Conservation (phyloP, 2,329 filamentous ascomycete species). For the Fusarium luffae region DNA sequence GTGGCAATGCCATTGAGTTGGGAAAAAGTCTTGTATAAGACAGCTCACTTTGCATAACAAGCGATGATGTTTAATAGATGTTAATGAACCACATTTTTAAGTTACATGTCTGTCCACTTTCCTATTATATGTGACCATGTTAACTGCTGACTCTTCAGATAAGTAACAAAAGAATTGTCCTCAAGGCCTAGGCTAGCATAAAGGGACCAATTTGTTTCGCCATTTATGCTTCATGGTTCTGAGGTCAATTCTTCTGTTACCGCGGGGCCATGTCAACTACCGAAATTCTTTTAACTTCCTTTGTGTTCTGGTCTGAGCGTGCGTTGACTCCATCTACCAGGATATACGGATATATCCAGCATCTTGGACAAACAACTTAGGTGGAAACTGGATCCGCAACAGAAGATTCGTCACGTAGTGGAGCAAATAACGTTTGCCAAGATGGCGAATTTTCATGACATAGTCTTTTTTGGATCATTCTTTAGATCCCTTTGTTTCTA, state of each 20-base stretch:
- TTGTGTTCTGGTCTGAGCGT: not conserved
- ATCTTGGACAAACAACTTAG: not conserved
- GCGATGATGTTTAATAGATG: slow-evolving; percentile 23
- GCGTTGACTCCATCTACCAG: not conserved
- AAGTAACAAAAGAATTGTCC: too few relatives aligned
- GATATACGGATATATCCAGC: not conserved
- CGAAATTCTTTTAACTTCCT: not conserved
- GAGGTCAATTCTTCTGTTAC: too few relatives aligned
- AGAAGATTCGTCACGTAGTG: not conserved
- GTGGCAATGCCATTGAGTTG: slow-evolving; percentile 1
- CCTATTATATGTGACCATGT: too few relatives aligned
- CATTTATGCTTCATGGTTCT: too few relatives aligned
- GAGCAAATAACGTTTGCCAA: not conserved
- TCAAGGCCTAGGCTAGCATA: too few relatives aligned
- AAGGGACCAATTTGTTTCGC: not conserved
- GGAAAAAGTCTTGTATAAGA: slow-evolving; percentile 6
- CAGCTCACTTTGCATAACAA: slow-evolving; percentile 33
- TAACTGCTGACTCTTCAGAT: too few relatives aligned
- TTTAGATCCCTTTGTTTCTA: accelerated
- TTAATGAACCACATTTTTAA: slow-evolving; percentile 13
- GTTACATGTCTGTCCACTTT: not conserved
- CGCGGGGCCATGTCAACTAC: too few relatives aligned
- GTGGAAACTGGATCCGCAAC: not conserved
- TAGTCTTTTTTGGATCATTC: accelerated
- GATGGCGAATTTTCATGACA: not conserved